A percentile compares a stretch with the other conserved stretches of the same genome.
Conservation (phyloP, 169 alveolate species). For the Plasmodium coatneyi region DNA sequence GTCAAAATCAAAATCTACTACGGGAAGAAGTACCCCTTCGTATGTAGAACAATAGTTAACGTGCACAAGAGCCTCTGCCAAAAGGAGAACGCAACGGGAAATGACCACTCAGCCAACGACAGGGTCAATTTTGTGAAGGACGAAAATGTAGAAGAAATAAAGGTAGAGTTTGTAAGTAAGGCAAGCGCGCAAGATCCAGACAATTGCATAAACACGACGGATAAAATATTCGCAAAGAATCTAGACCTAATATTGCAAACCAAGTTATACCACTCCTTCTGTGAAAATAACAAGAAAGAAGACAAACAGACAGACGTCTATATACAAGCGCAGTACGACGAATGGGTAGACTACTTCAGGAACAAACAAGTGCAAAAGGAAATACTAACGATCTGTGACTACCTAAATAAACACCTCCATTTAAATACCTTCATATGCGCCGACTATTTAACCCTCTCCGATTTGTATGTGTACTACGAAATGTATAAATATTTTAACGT, state of each 20-base stretch:
- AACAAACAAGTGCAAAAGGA: conserved; percentile 21
- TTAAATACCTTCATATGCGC: conserved; percentile 31
- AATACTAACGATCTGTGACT: conserved; percentile 18
- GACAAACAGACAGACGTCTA: conserved; percentile 9
- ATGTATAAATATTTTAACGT: conserved; percentile 50
- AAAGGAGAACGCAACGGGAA: not conserved
- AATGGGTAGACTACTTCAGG: conserved; percentile 56
- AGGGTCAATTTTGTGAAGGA: conserved; percentile 21
- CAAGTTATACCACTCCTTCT: conserved; percentile 8
- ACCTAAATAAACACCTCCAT: conserved; percentile 53
- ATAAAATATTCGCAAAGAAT: conserved; percentile 52
- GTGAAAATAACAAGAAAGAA: conserved; percentile 3
- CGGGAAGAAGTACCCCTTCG: conserved; percentile 66
- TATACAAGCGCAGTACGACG: conserved; percentile 66
- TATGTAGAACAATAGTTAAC: conserved; percentile 46
- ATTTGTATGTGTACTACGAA: conserved; percentile 50
- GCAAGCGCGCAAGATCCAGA: not conserved
- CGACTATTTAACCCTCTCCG: conserved; percentile 51
- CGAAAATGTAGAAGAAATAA: conserved; percentile 41
- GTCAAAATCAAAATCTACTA: conserved; percentile 43
- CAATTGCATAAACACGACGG: conserved; percentile 11
- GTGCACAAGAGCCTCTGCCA: not conserved
- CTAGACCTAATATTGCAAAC: conserved; percentile 57
- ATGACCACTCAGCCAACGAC: not conserved
- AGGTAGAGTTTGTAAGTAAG: conserved; percentile 44